Conservation (phyloP, 805 yeast species). For the Candida nemodendra region DNA sequence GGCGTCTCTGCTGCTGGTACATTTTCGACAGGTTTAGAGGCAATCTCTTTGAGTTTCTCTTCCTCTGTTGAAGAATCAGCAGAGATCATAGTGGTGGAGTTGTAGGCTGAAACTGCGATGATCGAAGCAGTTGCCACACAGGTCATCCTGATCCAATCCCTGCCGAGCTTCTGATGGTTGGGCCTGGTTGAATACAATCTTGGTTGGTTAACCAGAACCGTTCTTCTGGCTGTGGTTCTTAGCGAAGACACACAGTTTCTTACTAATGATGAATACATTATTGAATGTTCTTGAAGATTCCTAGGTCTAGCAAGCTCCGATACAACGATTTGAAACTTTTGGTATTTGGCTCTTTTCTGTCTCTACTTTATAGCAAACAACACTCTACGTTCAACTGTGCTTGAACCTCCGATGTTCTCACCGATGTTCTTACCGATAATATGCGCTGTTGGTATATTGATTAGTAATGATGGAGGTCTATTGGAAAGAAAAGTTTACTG, state of each 20-base stretch:
- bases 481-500: too few relatives aligned
- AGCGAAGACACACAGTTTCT: constrained; percentile 3
- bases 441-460: too few relatives aligned
- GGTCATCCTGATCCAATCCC: background rate
- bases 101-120: constrained; percentile 6
- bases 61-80: constrained; percentile 13
- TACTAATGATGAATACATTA: constrained; percentile 3
- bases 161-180: background rate
- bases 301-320: too few relatives aligned
- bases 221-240: constrained; percentile 5
- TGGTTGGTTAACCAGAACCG: background rate
- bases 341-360: too few relatives aligned
- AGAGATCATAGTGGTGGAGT: constrained; percentile 8
- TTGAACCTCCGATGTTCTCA: too few relatives aligned
- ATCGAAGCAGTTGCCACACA: constrained; percentile 8
- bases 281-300: too few relatives aligned
- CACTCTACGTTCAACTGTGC: too few relatives aligned
- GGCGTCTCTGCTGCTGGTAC: constrained; percentile 5
- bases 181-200: constrained; percentile 5
- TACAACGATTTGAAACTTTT: too few relatives aligned
- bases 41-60: constrained; percentile 15
- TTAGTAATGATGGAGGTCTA: too few relatives aligned
- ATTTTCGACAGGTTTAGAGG: constrained; percentile 20
- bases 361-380: too few relatives aligned
- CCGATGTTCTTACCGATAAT: too few relatives aligned